These are phyloP conservation scores for Didymella glomerata DNA, from an alignment of 2,329 filamentous ascomycete species.

Conservation along the genomic window DNA sequence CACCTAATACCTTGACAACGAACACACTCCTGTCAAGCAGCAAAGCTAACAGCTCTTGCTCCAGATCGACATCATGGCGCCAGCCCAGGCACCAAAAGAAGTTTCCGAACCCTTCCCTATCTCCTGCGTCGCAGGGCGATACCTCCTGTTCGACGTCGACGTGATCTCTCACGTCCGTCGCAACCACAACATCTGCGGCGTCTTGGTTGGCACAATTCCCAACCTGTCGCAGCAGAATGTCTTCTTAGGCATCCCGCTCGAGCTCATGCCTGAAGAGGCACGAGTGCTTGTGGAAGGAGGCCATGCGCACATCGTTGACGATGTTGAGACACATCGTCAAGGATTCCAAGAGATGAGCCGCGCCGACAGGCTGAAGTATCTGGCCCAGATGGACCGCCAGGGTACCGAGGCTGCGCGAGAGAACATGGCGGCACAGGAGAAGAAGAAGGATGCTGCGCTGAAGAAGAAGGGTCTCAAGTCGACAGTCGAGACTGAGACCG, in stretches of 20 bases:
- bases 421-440: conserved; percentile 58
- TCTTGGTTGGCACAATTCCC: conserved; percentile 85
- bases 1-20: conserved; percentile 17
- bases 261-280: conserved; percentile 91
- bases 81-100: conserved; percentile 37
- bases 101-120: conserved; percentile 74
- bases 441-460: conserved; percentile 59
- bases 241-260: conserved; percentile 86
- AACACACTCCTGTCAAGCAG: conserved; percentile 15
- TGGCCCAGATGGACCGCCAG: conserved; percentile 64
- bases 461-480: conserved; percentile 56
- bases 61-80: conserved; percentile 41
- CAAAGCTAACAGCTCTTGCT: conserved; percentile 33
- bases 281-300: conserved; percentile 79
- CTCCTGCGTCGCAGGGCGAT: conserved; percentile 79
- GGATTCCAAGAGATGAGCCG: conserved; percentile 68
- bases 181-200: conserved; percentile 82
- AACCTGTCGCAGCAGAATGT: conserved; percentile 95
- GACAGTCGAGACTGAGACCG: conserved; percentile 12
- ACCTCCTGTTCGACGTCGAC: conserved; percentile 88
- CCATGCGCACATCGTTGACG: conserved; percentile 82
- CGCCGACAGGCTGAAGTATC: conserved; percentile 68
- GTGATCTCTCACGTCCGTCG: conserved; percentile 80
- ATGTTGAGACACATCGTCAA: conserved; percentile 72
- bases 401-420: conserved; percentile 60